These are phyloP conservation scores for Elongisporangium senticosum DNA, from an alignment of 352 stramenopile genomes.

Conservation along the genomic window DNA sequence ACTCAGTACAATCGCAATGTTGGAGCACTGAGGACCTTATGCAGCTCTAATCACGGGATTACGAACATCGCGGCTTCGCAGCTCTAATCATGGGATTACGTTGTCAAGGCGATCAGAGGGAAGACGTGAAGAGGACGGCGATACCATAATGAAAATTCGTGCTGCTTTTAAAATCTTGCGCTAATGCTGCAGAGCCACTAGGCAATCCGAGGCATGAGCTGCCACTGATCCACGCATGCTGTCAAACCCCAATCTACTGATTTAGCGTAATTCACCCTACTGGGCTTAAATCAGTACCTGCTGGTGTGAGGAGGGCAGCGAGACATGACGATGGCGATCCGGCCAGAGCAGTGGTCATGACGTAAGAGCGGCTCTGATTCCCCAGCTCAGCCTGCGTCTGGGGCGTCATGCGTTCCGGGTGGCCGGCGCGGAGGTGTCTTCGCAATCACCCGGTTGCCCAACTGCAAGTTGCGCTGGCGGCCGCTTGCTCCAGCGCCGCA, in stretches of 20 bases:
- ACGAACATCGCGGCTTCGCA: no score
- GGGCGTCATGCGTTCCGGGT: background rate
- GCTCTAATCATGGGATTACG: no score
- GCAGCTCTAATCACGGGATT: background rate
- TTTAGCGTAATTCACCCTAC: background rate
- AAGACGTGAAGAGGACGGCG: background rate
- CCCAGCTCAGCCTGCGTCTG: background rate
- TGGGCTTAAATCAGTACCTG: background rate
- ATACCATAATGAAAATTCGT: background rate
- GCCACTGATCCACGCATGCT: background rate
- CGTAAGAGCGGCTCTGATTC: background rate
- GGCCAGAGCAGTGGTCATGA: background rate
- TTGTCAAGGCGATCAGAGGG: background rate
- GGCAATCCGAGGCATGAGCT: no score
- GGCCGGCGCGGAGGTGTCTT: background rate
- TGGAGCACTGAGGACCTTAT: background rate
- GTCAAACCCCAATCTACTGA: background rate
- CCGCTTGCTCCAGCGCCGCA: conserved; percentile 25
- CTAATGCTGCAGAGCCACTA: no score
- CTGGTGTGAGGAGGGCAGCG: background rate
- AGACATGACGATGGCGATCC: background rate
- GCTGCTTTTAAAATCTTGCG: background rate
- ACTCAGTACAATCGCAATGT: background rate
- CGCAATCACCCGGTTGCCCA: background rate
- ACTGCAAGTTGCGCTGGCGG: conserved; percentile 6